These are phyloP conservation scores for Ophiosphaerella herpotricha DNA, from an alignment of 2,329 filamentous ascomycete species.

Conservation along the genomic window DNA sequence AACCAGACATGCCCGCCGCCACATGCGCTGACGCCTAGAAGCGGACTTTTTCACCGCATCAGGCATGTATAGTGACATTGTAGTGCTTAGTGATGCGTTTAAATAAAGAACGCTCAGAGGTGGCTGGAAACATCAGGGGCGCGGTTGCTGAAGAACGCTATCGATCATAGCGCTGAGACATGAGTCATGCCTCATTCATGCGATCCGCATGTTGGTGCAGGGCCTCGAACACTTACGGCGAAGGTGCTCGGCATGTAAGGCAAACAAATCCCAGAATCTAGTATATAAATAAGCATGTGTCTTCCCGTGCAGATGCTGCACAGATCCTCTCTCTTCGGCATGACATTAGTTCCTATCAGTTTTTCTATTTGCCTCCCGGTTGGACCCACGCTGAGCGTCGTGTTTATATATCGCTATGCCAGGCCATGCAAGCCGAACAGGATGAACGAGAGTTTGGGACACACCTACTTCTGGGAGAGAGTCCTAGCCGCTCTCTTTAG, in stretches of 20 bases:
- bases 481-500: too few relatives aligned
- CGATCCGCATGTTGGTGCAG: constrained; percentile 2
- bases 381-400: constrained; percentile 9
- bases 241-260: constrained; percentile 5
- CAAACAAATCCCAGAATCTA: constrained; percentile 3
- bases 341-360: constrained; percentile 8
- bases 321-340: constrained; percentile 2
- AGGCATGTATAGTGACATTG: too few relatives aligned
- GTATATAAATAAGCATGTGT: constrained; percentile 5
- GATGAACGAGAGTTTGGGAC: constrained; percentile 7
- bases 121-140: too few relatives aligned
- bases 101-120: too few relatives aligned
- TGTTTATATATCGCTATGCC: constrained; percentile 11
- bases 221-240: constrained; percentile 4
- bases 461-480: neutral
- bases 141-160: too few relatives aligned
- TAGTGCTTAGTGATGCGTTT: too few relatives aligned
- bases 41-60: too few relatives aligned
- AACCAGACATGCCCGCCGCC: too few relatives aligned
- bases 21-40: too few relatives aligned
- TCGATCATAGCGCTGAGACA: too few relatives aligned
- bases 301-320: constrained; percentile 3
- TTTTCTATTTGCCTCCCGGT: constrained; percentile 9
- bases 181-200: constrained; percentile 1
- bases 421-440: constrained; percentile 5